A percentile compares a stretch with the other conserved stretches of the same genome.
phyloP scores from a whole-genome alignment of 2,329 filamentous ascomycete species.

The Eutypella sp. region DNA sequence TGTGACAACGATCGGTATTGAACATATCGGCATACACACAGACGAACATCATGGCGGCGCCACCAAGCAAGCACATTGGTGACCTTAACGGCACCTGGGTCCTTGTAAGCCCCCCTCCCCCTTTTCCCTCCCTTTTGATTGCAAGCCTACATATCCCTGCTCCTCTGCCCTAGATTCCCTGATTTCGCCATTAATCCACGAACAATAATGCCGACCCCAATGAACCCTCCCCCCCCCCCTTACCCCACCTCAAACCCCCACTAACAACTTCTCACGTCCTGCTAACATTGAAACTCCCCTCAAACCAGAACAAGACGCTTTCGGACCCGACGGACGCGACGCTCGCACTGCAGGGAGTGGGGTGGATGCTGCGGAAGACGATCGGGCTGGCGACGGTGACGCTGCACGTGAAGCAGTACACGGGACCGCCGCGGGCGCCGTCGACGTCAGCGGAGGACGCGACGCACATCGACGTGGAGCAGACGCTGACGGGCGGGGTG shows the following conservation, averaged over 20 bases:
- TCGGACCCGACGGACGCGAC: conserved; percentile 65
- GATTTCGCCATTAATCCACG: background rate
- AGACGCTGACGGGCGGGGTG: conserved; percentile 66
- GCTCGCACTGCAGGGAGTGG: conserved; percentile 66
- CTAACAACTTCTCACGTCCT: background rate
- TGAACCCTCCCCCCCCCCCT: background rate
- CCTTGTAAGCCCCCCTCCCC: conserved; percentile 48
- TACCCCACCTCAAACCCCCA: background rate
- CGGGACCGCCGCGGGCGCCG: conserved; percentile 37
- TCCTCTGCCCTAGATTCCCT: background rate
- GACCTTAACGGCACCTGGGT: conserved; percentile 66
- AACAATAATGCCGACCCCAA: too few species aligned
- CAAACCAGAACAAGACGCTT: conserved; percentile 64
- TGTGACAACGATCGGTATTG: background rate
- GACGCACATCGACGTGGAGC: conserved; percentile 66
- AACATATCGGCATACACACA: background rate
- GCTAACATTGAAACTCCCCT: background rate
- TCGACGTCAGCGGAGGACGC: conserved; percentile 34
- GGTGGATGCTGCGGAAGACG: conserved; percentile 68
- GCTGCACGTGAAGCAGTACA: conserved; percentile 55
- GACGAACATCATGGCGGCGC: conserved; percentile 59
- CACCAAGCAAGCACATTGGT: conserved; percentile 58
- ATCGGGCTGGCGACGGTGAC: conserved; percentile 66
- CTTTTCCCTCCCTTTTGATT: background rate
- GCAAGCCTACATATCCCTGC: background rate